Evolutionary conservation across 257 asterid species (phyloP).

Genomic region (Leptodermis oblonga): DNA sequence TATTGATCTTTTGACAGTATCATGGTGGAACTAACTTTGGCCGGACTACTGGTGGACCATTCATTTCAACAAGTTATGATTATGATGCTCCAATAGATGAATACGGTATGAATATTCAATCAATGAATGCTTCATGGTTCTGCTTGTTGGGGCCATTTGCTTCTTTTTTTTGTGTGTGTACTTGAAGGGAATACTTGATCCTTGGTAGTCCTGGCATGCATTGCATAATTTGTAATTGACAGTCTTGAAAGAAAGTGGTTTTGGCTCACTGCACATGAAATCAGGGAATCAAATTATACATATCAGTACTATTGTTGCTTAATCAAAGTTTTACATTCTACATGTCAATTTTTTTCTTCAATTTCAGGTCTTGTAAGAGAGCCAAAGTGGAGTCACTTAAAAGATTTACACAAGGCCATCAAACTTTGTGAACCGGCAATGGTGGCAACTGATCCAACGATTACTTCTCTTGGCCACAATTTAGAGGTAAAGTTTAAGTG

Average conservation of each 20-base stretch:
- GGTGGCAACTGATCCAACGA: conserved; percentile 63
- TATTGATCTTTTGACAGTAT: conserved; percentile 41
- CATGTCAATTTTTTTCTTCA: background rate
- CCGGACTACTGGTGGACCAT: conserved; percentile 81
- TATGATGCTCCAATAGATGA: conserved; percentile 97
- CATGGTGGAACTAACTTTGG: conserved; percentile 96
- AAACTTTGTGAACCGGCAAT: conserved; percentile 86
- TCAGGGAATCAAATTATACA: background rate
- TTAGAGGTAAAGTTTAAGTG: conserved; percentile 49
- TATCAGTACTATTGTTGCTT: background rate
- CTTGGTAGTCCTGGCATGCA: background rate
- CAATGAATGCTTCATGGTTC: background rate
- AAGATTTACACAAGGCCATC: conserved; percentile 73
- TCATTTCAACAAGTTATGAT: conserved; percentile 80
- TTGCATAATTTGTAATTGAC: background rate
- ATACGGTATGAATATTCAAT: conserved; percentile 47
- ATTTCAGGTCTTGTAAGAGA: conserved; percentile 55
- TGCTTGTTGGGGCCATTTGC: background rate
- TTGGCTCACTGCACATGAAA: background rate
- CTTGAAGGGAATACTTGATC: background rate
- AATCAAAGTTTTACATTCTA: background rate
- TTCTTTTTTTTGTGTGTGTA: background rate
- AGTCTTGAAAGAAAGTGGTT: background rate
- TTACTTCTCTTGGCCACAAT: conserved; percentile 55
- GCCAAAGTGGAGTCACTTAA: conserved; percentile 89